These are phyloP conservation scores for Agrocybe chaxingu DNA, from an alignment of 768 basidiomycete genomes.

Conservation along the genomic window DNA sequence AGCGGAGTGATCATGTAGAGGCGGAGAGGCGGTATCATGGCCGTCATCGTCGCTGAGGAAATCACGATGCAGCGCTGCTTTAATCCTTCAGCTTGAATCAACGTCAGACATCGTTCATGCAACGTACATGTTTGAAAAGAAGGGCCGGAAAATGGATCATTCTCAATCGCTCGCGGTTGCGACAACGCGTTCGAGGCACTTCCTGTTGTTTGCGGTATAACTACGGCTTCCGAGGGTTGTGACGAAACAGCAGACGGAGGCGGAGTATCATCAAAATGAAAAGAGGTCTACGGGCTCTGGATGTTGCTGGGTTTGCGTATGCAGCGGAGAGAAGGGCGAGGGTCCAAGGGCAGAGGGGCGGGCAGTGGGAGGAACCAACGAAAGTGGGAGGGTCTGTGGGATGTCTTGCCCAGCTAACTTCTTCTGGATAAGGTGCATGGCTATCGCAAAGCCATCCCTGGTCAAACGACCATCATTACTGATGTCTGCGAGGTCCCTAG, in stretches of 20 bases:
- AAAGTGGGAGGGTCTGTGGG: constrained; percentile 64
- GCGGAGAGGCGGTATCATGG: constrained; percentile 40
- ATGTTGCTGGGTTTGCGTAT: constrained; percentile 34
- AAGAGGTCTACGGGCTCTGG: constrained; percentile 45
- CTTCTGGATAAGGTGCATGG: constrained; percentile 88
- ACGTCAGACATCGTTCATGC: background rate
- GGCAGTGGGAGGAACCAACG: constrained; percentile 81
- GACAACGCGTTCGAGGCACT: constrained; percentile 19
- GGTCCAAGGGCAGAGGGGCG: constrained; percentile 38
- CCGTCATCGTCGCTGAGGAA: constrained; percentile 78
- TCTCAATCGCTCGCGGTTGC: constrained; percentile 15
- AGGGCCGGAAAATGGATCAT: constrained; percentile 52
- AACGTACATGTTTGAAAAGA: constrained; percentile 27
- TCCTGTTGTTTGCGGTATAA: constrained; percentile 30
- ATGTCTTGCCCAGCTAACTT: constrained; percentile 79
- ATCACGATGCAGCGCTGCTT: constrained; percentile 33
- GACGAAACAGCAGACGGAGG: constrained; percentile 40
- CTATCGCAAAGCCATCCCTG: constrained; percentile 92
- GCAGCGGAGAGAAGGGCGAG: constrained; percentile 35
- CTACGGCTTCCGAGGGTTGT: constrained; percentile 33
- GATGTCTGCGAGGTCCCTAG: constrained; percentile 92
- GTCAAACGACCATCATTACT: constrained; percentile 84
- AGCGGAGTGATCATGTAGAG: constrained; percentile 70
- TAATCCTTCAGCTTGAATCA: background rate
- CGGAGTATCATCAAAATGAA: constrained; percentile 54